Evolutionary conservation across 352 stramenopile genomes (phyloP).

Genomic region (Globisporangium viniferum): DNA sequence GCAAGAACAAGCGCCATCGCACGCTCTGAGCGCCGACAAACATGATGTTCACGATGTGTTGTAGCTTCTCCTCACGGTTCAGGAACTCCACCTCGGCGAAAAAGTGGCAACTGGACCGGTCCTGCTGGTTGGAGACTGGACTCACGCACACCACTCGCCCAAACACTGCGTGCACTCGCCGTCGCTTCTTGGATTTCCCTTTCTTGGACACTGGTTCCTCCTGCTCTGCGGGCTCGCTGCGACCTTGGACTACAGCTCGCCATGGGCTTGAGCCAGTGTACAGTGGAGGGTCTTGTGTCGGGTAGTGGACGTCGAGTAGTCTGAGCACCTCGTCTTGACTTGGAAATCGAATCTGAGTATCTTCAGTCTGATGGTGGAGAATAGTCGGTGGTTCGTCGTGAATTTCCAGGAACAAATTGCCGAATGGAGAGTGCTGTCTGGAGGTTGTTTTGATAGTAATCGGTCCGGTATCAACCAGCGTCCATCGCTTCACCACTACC

Average conservation of each 20-base stretch:
- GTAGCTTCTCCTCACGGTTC: neutral
- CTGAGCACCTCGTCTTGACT: constrained; percentile 19
- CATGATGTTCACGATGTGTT: constrained; percentile 48
- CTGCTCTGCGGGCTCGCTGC: neutral
- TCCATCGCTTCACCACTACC: constrained; percentile 62
- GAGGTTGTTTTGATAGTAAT: too few relatives aligned
- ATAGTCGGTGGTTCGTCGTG: constrained; percentile 19
- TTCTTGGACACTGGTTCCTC: neutral
- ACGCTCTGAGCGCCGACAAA: constrained; percentile 34
- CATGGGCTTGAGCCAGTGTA: constrained; percentile 32
- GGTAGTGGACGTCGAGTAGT: constrained; percentile 31
- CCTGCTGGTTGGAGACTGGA: constrained; percentile 45
- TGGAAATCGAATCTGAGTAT: neutral
- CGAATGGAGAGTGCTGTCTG: constrained; percentile 12
- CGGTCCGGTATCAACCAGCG: too few relatives aligned
- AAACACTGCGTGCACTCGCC: constrained; percentile 36
- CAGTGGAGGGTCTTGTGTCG: constrained; percentile 41
- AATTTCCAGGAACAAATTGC: constrained; percentile 39
- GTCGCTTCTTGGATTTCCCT: constrained; percentile 28
- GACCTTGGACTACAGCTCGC: constrained; percentile 14
- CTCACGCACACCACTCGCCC: constrained; percentile 52
- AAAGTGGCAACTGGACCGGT: constrained; percentile 41
- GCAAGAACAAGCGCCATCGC: constrained; percentile 47
- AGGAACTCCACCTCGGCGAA: constrained; percentile 58
- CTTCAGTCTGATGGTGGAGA: constrained; percentile 4